phyloP scores from a whole-genome alignment of 225 moss, liverwort and hornwort genomes.

The Rhytidiadelphus loreus region DNA sequence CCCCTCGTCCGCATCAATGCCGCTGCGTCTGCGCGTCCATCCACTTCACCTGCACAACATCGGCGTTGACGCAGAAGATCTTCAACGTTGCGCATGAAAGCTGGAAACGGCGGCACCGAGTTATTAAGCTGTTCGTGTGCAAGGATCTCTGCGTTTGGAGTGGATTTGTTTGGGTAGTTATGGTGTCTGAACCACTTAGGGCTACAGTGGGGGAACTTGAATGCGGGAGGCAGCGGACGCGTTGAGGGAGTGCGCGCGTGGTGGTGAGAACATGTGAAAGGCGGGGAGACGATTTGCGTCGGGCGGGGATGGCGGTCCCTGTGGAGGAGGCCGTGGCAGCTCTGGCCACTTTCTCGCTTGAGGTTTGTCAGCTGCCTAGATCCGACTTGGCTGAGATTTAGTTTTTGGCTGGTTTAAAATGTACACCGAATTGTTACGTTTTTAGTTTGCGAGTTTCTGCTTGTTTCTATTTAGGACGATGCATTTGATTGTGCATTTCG shows the following conservation, averaged over 20 bases:
- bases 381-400: background rate
- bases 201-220: background rate
- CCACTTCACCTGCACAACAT: background rate
- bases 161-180: background rate
- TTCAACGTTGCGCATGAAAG: background rate
- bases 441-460: background rate
- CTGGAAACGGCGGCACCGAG: background rate
- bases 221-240: background rate
- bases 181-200: background rate
- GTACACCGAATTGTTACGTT: background rate
- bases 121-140: background rate
- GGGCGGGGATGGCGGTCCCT: conserved; percentile 61
- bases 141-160: background rate
- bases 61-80: background rate
- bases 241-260: background rate
- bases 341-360: conserved; percentile 89
- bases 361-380: conserved; percentile 36
- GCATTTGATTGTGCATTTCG: background rate
- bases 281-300: background rate
- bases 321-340: conserved; percentile 97
- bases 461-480: background rate
- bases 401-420: background rate
- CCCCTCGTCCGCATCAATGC: conserved; percentile 1
- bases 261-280: background rate
- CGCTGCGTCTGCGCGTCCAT: background rate